Evolutionary conservation across 2,329 filamentous ascomycete species (phyloP).

Genomic region (Xylariaceae sp.): DNA sequence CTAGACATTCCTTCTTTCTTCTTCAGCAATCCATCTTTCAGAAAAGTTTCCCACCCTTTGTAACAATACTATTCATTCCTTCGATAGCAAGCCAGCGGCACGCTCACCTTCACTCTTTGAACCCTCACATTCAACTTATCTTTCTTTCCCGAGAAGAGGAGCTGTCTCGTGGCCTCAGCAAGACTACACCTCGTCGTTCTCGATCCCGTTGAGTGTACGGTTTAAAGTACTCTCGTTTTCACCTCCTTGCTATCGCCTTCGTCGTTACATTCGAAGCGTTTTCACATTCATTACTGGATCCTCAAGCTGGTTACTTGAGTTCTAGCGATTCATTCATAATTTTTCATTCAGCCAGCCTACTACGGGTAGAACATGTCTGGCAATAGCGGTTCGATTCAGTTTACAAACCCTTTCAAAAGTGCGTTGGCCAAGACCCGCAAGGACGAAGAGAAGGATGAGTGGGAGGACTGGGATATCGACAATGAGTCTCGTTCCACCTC

Average conservation of each 20-base stretch:
- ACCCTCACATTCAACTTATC: not conserved
- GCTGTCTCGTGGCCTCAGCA: not conserved
- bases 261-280: too few relatives aligned
- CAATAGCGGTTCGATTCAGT: slow-evolving; percentile 14
- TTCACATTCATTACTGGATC: slow-evolving; percentile 9
- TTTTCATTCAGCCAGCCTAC: slow-evolving; percentile 6
- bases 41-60: not conserved
- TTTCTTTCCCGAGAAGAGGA: not conserved
- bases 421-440: slow-evolving; percentile 14
- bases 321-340: slow-evolving; percentile 18
- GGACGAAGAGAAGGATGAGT: slow-evolving; percentile 28
- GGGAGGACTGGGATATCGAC: slow-evolving; percentile 33
- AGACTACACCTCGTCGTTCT: too few relatives aligned
- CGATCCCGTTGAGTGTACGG: too few relatives aligned
- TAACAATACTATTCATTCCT: not conserved
- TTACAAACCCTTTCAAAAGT: slow-evolving; percentile 22
- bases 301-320: slow-evolving; percentile 30
- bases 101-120: not conserved
- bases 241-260: too few relatives aligned
- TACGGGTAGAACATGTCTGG: slow-evolving; percentile 23
- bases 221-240: too few relatives aligned
- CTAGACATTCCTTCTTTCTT: not conserved
- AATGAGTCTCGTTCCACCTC: slow-evolving; percentile 20
- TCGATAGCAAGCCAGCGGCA: not conserved
- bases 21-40: not conserved